These are phyloP conservation scores for Penicillium canescens DNA, from an alignment of 495 filamentous ascomycete species.

Conservation along the genomic window DNA sequence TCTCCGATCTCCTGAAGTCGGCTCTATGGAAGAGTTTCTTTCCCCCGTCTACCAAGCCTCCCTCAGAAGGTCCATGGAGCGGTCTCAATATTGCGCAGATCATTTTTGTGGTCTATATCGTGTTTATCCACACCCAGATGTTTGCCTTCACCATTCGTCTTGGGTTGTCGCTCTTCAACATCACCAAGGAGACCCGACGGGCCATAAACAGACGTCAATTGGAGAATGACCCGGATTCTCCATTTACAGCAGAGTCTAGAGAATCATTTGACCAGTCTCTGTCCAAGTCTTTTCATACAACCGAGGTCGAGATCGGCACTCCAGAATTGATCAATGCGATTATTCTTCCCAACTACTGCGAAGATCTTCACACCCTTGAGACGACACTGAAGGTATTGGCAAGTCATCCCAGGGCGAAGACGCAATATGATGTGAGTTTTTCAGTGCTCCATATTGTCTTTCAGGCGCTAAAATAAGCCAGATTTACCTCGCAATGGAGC, in stretches of 20 bases:
- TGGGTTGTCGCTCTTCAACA: conserved; percentile 25
- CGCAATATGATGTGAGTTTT: conserved; percentile 62
- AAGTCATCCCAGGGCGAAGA: conserved; percentile 60
- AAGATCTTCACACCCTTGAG: conserved; percentile 62
- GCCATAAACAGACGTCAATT: conserved; percentile 25
- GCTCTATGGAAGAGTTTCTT: conserved; percentile 19
- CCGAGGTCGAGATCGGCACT: conserved; percentile 8
- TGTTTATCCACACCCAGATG: conserved; percentile 32
- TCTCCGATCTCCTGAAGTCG: conserved; percentile 20
- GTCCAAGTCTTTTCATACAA: conserved; percentile 4
- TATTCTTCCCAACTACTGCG: conserved; percentile 69
- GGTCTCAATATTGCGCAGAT: conserved; percentile 27
- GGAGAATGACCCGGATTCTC: neutral
- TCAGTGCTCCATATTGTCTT: no score
- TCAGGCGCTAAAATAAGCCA: conserved; percentile 21
- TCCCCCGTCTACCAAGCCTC: conserved; percentile 7
- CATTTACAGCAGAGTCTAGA: no score
- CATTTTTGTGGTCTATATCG: conserved; percentile 33
- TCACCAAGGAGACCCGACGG: conserved; percentile 20
- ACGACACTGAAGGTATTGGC: conserved; percentile 67
- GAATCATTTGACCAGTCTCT: no score
- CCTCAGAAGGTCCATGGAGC: conserved; percentile 10
- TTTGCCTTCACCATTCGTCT: conserved; percentile 33
- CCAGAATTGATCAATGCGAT: conserved; percentile 59
- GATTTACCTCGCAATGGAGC: conserved; percentile 74